phyloP scores from a whole-genome alignment of 306 rosid species.

The Rosa persica region DNA sequence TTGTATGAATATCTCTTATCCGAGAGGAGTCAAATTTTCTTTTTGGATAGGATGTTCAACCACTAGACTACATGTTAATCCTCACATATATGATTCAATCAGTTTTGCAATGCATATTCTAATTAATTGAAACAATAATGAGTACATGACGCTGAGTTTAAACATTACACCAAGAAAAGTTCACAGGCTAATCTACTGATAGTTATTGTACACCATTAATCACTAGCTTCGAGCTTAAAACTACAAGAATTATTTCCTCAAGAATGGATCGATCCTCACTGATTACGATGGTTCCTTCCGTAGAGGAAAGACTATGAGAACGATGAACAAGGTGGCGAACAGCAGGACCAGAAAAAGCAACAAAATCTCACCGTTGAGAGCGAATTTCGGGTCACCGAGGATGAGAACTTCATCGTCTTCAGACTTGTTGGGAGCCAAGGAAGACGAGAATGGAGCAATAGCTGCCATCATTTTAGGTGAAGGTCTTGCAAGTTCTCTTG shows the following conservation, averaged over 20 bases:
- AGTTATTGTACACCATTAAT: not conserved
- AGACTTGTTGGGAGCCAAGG: conserved; percentile 27
- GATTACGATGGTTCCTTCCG: not conserved
- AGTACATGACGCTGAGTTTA: not conserved
- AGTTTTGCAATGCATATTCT: too few relatives aligned
- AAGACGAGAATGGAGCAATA: conserved; percentile 17
- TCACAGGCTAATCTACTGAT: not conserved
- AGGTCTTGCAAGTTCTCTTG: not conserved
- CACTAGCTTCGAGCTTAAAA: not conserved
- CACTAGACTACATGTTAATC: too few relatives aligned
- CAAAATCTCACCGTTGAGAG: conserved; percentile 43
- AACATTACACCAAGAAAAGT: not conserved
- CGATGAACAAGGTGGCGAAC: conserved; percentile 27
- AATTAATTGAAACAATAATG: not conserved
- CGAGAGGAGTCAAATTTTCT: too few relatives aligned
- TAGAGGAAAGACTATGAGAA: conserved; percentile 16
- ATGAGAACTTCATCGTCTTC: conserved; percentile 14
- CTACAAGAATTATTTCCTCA: not conserved
- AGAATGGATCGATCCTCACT: not conserved
- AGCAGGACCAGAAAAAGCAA: conserved; percentile 35
- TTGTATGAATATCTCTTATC: too few relatives aligned
- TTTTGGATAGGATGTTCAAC: too few relatives aligned
- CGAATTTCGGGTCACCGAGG: conserved; percentile 36
- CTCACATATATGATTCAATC: not conserved
- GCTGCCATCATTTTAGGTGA: conserved; percentile 20